A percentile compares a stretch with the other conserved stretches of the same genome.
These are phyloP conservation scores for Colletotrichum magnum DNA, from an alignment of 2,329 filamentous ascomycete species.

Conservation along the genomic window DNA sequence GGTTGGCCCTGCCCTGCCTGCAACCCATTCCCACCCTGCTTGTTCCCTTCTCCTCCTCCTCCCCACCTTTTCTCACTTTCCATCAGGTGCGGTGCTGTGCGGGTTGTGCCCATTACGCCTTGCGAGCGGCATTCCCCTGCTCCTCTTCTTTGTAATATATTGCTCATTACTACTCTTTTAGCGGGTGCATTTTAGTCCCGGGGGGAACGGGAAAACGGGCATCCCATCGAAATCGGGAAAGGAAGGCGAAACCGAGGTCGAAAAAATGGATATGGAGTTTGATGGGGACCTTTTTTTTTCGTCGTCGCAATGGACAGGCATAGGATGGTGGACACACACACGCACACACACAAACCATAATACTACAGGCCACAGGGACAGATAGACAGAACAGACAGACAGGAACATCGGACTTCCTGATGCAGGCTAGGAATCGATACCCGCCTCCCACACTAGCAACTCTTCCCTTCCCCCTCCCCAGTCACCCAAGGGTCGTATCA, in stretches of 20 bases:
- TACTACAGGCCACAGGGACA: no score
- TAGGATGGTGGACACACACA: slow-evolving; percentile 1
- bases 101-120: no score
- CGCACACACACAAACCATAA: no score
- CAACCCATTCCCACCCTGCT: neutral
- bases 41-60: neutral
- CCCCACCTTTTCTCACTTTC: neutral
- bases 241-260: slow-evolving; percentile 20
- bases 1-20: neutral
- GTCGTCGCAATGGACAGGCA: neutral
- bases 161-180: slow-evolving; percentile 19
- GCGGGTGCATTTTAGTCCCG: slow-evolving; percentile 31
- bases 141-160: slow-evolving; percentile 21
- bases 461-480: slow-evolving; percentile 2
- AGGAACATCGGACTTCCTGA: slow-evolving; percentile 30
- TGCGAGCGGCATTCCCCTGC: neutral
- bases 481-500: slow-evolving; percentile 7
- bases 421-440: slow-evolving; percentile 32
- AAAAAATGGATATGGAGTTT: slow-evolving; percentile 14
- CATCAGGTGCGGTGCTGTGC: neutral
- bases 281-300: slow-evolving; percentile 12
- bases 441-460: neutral
- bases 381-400: neutral
- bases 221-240: slow-evolving; percentile 9
- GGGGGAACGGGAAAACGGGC: neutral